phyloP scores from a whole-genome alignment of 1,284 basidiomycete genomes.

The Inonotus obliquus region DNA sequence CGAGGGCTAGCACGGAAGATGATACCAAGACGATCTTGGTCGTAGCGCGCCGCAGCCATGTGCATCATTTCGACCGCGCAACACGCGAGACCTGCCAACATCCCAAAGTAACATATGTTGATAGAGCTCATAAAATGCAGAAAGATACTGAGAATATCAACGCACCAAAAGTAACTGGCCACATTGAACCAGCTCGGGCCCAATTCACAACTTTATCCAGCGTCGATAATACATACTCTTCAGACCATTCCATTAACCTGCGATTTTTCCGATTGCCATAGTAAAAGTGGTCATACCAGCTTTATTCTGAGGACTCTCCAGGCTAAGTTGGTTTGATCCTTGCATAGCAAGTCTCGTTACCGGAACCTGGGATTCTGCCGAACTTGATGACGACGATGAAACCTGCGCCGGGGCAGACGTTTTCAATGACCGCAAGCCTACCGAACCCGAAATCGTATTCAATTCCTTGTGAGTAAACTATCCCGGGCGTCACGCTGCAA shows the following conservation, averaged over 20 bases:
- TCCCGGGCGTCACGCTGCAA: no score
- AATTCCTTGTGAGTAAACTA: neutral
- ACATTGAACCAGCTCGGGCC: slow-evolving; percentile 97
- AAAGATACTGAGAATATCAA: neutral
- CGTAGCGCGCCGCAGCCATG: slow-evolving; percentile 98
- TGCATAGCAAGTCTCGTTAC: slow-evolving; percentile 61
- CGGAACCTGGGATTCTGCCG: slow-evolving; percentile 46
- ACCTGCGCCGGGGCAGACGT: slow-evolving; percentile 39
- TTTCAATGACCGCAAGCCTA: slow-evolving; percentile 54
- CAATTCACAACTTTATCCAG: slow-evolving; percentile 98
- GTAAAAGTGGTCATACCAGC: slow-evolving; percentile 57
- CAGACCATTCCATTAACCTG: neutral
- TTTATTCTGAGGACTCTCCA: slow-evolving; percentile 87
- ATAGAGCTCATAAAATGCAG: neutral
- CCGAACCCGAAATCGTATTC: neutral
- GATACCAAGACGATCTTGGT: slow-evolving; percentile 96
- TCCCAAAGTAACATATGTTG: neutral
- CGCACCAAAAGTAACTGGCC: slow-evolving; percentile 97
- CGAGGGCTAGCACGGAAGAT: slow-evolving; percentile 98
- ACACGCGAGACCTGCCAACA: slow-evolving; percentile 79
- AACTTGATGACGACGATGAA: slow-evolving; percentile 39
- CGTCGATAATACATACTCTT: slow-evolving; percentile 95
- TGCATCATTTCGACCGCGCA: slow-evolving; percentile 99
- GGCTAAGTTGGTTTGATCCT: slow-evolving; percentile 78
- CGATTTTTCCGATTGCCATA: neutral